A percentile compares a stretch with the other conserved stretches of the same genome.
These are phyloP conservation scores for Boechera divaricarpa DNA, from an alignment of 345 rosid species.

Conservation along the genomic window DNA sequence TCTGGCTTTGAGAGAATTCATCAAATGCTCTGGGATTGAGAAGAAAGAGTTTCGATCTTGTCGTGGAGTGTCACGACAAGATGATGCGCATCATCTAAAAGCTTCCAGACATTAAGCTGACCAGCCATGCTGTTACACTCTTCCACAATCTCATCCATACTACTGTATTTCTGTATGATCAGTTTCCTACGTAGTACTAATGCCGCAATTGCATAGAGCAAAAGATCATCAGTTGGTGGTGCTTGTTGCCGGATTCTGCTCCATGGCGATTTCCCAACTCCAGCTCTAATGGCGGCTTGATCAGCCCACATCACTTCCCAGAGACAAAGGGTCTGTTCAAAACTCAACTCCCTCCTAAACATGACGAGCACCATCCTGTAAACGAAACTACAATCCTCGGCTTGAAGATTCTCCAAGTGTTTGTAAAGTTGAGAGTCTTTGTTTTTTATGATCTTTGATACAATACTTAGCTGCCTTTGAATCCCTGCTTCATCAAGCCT, in stretches of 20 bases:
- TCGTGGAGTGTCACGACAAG: slow-evolving; percentile 89
- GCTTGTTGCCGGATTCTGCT: slow-evolving; percentile 85
- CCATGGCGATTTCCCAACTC: slow-evolving; percentile 94
- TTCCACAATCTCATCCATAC: slow-evolving; percentile 98
- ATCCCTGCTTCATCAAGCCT: slow-evolving; percentile 97
- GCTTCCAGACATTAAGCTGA: slow-evolving; percentile 98
- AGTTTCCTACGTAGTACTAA: slow-evolving; percentile 87
- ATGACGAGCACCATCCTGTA: slow-evolving; percentile 98
- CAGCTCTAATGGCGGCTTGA: slow-evolving; percentile 97
- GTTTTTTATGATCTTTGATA: slow-evolving; percentile 84
- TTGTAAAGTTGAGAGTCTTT: slow-evolving; percentile 93
- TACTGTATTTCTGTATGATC: slow-evolving; percentile 88
- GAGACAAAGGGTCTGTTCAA: slow-evolving; percentile 88
- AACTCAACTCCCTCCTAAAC: slow-evolving; percentile 89
- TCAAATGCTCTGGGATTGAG: slow-evolving; percentile 43
- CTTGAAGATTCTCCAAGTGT: slow-evolving; percentile 92
- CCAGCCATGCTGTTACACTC: slow-evolving; percentile 98
- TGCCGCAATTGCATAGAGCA: slow-evolving; percentile 96
- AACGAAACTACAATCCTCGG: slow-evolving; percentile 96
- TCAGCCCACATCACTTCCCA: slow-evolving; percentile 99
- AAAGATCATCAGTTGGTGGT: slow-evolving; percentile 90
- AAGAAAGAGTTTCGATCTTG: slow-evolving; percentile 62
- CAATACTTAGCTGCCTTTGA: slow-evolving; percentile 82
- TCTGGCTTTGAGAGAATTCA: slow-evolving; percentile 36
- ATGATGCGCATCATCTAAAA: slow-evolving; percentile 88